These are phyloP conservation scores for Guyanaporus albipodus DNA, from an alignment of 768 basidiomycete species.

Conservation along the genomic window DNA sequence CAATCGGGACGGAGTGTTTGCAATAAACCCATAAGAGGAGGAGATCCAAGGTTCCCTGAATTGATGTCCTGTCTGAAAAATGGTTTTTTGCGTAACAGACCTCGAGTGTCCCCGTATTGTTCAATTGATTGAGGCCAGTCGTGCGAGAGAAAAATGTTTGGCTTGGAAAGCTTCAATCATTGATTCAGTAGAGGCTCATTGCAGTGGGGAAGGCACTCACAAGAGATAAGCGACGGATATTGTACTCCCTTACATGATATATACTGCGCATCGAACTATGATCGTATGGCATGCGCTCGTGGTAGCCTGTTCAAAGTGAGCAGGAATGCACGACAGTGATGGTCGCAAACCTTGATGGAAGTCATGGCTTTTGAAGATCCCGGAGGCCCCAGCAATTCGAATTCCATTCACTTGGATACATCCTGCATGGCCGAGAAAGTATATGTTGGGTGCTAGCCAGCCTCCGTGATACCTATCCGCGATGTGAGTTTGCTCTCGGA, in stretches of 20 bases:
- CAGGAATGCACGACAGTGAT: background rate
- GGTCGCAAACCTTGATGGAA: constrained; percentile 56
- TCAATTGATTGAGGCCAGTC: constrained; percentile 94
- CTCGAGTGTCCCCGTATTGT: constrained; percentile 65
- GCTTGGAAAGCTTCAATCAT: constrained; percentile 46
- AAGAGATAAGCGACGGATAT: constrained; percentile 71
- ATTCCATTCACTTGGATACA: constrained; percentile 85
- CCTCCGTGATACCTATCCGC: constrained; percentile 83
- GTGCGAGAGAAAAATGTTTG: constrained; percentile 86
- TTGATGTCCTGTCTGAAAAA: constrained; percentile 72
- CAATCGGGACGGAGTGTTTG: constrained; percentile 67
- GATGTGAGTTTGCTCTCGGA: constrained; percentile 1
- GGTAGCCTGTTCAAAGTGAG: constrained; percentile 51
- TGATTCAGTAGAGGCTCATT: background rate
- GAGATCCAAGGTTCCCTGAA: constrained; percentile 73
- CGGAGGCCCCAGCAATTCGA: constrained; percentile 86
- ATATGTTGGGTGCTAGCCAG: constrained; percentile 96
- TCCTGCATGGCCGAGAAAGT: constrained; percentile 90
- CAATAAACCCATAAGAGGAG: constrained; percentile 77
- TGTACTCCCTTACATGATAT: constrained; percentile 89
- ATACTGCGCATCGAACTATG: constrained; percentile 68
- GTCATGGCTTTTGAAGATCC: constrained; percentile 81
- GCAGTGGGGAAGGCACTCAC: constrained; percentile 35
- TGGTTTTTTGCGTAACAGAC: constrained; percentile 69
- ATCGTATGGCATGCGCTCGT: constrained; percentile 82